Conservation (phyloP, 345 rosid genomes). For the Linum lewisii region DNA sequence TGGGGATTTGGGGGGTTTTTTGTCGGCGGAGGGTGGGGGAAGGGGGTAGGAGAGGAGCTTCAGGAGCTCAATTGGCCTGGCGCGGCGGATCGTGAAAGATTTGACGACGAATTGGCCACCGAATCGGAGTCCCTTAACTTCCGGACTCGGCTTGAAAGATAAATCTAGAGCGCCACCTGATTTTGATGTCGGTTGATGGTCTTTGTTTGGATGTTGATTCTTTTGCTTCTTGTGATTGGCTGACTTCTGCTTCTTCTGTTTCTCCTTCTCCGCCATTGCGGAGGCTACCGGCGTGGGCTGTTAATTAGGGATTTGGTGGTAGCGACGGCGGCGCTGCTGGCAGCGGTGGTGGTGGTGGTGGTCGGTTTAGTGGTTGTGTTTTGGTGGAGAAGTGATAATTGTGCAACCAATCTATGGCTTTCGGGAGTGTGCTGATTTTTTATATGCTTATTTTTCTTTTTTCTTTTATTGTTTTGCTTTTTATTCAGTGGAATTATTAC, state of each 20-base stretch:
- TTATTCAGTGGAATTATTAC: background rate
- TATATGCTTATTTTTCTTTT: background rate
- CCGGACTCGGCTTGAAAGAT: slow-evolving; percentile 65
- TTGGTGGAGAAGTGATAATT: slow-evolving; percentile 4
- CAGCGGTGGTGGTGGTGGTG: background rate
- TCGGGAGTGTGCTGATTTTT: slow-evolving; percentile 3
- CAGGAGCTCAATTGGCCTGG: slow-evolving; percentile 67
- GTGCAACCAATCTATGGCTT: slow-evolving; percentile 19
- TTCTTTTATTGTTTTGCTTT: background rate
- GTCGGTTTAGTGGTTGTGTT: background rate
- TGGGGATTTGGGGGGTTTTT: slow-evolving; percentile 20
- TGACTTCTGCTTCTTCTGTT: slow-evolving; percentile 32
- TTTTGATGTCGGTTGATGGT: slow-evolving; percentile 31
- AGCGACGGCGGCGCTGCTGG: background rate
- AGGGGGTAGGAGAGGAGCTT: slow-evolving; percentile 66
- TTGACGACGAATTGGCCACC: slow-evolving; percentile 88
- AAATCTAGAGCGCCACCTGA: slow-evolving; percentile 22
- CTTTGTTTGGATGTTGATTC: slow-evolving; percentile 54
- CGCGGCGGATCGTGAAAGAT: slow-evolving; percentile 86
- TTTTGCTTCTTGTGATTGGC: slow-evolving; percentile 50
- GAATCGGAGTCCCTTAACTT: slow-evolving; percentile 77
- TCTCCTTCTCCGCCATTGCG: slow-evolving; percentile 54
- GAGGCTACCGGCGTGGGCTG: background rate
- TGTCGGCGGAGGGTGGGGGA: slow-evolving; percentile 28
- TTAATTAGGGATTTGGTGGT: background rate